Percentiles rank a stretch among this genome's conserved stretches.
phyloP scores from a whole-genome alignment of 306 rosid genomes.

The Vachellia collinsii region DNA sequence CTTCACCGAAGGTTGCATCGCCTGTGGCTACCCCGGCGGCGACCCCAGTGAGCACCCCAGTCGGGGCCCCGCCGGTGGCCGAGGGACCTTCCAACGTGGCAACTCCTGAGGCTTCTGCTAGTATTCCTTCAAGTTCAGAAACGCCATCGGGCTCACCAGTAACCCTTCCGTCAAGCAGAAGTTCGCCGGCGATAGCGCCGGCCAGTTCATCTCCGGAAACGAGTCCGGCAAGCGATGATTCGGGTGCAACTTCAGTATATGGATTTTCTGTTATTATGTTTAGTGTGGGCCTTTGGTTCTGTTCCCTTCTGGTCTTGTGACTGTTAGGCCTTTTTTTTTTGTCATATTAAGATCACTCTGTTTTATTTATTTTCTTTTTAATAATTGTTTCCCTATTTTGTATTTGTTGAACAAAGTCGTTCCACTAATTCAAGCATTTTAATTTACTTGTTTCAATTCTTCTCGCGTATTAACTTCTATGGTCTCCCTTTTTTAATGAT shows the following conservation, averaged over 20 bases:
- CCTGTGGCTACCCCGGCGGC: constrained; percentile 35
- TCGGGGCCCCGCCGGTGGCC: constrained; percentile 48
- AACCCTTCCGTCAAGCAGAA: constrained; percentile 54
- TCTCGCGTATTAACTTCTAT: background rate
- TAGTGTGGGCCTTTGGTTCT: constrained; percentile 51
- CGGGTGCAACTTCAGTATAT: constrained; percentile 48
- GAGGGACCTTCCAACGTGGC: constrained; percentile 54
- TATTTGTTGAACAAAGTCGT: background rate
- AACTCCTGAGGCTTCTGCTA: constrained; percentile 46
- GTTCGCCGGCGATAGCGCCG: constrained; percentile 57
- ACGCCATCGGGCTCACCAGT: constrained; percentile 59
- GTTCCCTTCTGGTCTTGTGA: constrained; percentile 55
- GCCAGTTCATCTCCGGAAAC: constrained; percentile 59
- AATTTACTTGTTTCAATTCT: background rate
- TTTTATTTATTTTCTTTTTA: constrained; percentile 4
- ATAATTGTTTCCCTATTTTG: background rate
- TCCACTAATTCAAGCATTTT: background rate
- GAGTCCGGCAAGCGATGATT: constrained; percentile 55
- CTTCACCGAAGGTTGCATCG: constrained; percentile 45
- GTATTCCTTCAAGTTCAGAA: constrained; percentile 63
- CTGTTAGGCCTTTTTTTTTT: background rate
- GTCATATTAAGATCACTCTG: background rate
- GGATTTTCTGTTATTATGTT: constrained; percentile 44
- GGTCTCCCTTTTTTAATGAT: background rate
- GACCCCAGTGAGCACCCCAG: constrained; percentile 53